Percentiles rank a stretch among this genome's conserved stretches.
Evolutionary conservation across 345 rosid species (phyloP).

Genomic region (Eutrema japonicum): DNA sequence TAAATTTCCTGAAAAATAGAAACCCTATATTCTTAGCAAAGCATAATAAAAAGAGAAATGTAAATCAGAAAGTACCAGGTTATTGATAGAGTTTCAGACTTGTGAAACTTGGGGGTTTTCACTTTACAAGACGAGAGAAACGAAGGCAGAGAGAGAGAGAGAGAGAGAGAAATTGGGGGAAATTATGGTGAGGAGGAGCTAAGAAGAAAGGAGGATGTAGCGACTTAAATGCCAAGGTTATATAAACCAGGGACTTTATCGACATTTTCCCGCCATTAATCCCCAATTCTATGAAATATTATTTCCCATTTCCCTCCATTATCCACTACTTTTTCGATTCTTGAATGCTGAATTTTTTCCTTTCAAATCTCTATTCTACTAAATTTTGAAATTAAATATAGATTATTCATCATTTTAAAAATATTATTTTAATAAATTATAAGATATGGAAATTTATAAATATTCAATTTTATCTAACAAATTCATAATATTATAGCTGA

Average conservation of each 20-base stretch:
- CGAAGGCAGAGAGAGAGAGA: neutral
- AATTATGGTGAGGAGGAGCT: neutral
- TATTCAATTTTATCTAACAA: no score
- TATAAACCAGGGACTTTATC: constrained; percentile 47
- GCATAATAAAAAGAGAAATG: neutral
- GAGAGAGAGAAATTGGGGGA: neutral
- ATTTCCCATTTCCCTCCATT: constrained; percentile 17
- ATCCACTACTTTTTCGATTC: constrained; percentile 3
- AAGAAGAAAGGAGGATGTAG: constrained; percentile 31
- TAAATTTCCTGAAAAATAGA: neutral
- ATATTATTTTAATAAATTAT: no score
- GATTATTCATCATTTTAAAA: no score
- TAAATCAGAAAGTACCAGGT: constrained; percentile 4
- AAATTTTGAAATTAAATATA: no score
- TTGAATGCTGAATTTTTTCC: neutral
- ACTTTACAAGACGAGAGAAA: neutral
- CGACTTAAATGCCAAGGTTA: neutral
- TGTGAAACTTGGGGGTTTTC: neutral
- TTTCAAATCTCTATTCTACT: neutral
- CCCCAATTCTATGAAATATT: neutral
- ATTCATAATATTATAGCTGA: no score
- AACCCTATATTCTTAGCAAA: constrained; percentile 45
- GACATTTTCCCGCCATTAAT: constrained; percentile 64
- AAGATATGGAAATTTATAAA: no score
- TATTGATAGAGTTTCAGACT: neutral